Evolutionary conservation across 2,329 filamentous ascomycete genomes (phyloP), one percentile per base, ranked within the genome.

Genomic region (Colletotrichum kahawae): DNA sequence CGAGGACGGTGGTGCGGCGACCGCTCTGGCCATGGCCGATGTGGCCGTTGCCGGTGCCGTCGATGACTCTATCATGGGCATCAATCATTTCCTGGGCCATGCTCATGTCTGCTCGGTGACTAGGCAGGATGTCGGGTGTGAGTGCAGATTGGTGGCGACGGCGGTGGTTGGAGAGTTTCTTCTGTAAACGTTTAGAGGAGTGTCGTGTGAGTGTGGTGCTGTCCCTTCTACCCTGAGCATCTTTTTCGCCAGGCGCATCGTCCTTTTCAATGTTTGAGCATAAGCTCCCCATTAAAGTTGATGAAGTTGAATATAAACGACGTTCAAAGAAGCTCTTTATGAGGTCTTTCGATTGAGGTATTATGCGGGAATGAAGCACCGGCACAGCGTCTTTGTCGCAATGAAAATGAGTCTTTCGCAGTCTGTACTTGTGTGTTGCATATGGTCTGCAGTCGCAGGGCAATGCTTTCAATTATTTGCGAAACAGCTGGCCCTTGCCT

Each of bases 241-340:
- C 64, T 64, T 77, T 76, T 38, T 77, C 76, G 43, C 66, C 71
- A 57, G 68, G 51, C 27, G 56, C 73, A 71, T 77, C 64, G 70
- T 78, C 73, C 66, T 77, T 78, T 34, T 74, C 64, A 63, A 70
- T 68, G 67, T 77, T 77, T 24, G 76, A 78, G 69, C 77, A 78
- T 29, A 68, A 27, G 51, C 63, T 73, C 29, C 77, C 77, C 77
- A 78, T 77, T 36, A 56, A 59, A 14, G 12, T 48, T 48, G 43
- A 48, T 48, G n/a, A 48, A 48, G n/a, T 21, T 10, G 43, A 48
- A 48, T 21, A 13, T 63, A 63, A 18, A 33, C 18, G 18, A 60
- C 34, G 57, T 27, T 27, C 24, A 33, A 33, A 27, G 18, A 56
- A 7, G 57, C 29, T 16, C 57, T 60, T 60, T 13, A n/a, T 60